A percentile compares a stretch with the other conserved stretches of the same genome.
phyloP scores from a whole-genome alignment of 1,284 basidiomycete genomes.

The Tylopilus orsonianus region DNA sequence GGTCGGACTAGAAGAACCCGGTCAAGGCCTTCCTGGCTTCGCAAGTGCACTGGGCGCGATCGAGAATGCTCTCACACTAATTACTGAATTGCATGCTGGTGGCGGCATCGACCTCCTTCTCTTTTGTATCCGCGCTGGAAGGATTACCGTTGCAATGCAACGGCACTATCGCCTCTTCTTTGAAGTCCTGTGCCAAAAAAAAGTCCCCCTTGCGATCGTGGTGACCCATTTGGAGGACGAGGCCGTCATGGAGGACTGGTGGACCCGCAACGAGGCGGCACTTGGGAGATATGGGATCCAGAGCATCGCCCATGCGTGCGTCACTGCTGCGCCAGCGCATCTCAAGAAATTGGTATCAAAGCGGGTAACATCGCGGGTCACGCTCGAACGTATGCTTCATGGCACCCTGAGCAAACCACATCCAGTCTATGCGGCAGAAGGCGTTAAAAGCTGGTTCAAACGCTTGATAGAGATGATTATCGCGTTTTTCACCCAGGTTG shows the following conservation, averaged over 20 bases:
- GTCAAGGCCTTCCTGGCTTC: too few relatives aligned
- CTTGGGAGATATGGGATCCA: not conserved
- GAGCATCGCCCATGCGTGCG: not conserved
- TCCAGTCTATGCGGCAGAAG: not conserved
- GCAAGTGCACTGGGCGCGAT: not conserved
- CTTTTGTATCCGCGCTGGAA: conserved; percentile 2
- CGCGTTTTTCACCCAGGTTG: not conserved
- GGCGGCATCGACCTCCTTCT: conserved; percentile 8
- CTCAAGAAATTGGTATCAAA: not conserved
- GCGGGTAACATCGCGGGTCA: not conserved
- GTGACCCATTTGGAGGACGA: conserved; percentile 3
- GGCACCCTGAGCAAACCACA: not conserved
- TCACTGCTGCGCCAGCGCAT: not conserved
- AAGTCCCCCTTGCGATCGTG: conserved; percentile 2
- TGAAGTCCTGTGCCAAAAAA: not conserved
- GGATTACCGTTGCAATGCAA: conserved; percentile 1
- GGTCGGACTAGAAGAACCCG: conserved; percentile 1
- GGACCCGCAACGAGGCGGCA: not conserved
- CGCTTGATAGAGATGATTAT: not conserved
- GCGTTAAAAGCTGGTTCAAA: not conserved
- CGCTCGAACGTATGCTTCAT: conserved; percentile 10
- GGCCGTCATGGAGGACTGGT: not conserved
- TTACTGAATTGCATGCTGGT: not conserved
- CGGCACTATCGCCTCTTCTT: conserved; percentile 5
- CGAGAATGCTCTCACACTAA: not conserved